Evolutionary conservation across 2,329 filamentous ascomycete genomes (phyloP), one percentile per base, ranked within the genome.

Genomic region (Apiospora malaysiana): DNA sequence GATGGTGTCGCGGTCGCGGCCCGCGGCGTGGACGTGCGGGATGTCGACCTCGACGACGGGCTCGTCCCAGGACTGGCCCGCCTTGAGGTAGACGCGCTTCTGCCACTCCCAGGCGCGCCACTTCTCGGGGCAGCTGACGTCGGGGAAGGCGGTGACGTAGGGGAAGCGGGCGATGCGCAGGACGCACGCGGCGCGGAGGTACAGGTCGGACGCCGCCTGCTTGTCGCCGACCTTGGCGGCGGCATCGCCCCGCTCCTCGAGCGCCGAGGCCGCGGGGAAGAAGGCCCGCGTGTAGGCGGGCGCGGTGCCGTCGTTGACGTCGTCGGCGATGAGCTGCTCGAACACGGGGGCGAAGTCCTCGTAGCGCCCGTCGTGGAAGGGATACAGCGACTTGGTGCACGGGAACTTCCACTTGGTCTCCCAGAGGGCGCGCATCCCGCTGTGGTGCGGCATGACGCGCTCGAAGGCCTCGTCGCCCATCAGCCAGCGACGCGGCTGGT

Each of bases 111-210:
- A 94, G 1, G 91, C 91, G 40, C 85, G 78, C 74, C 88, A 86
- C 80, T 94, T 91, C 66, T 80, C 78, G 1, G 79, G 78, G 59
- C 83, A 82, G 74, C 76, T 84, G 51, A 83, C 72, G 2, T 71
- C 68, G 0, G 85, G 84, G 68, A 79, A 82, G 4, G 77, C 74
- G 3, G 82, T 80, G 73, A 87, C 82, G 74, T 87, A 87, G 4
- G 92, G 92, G 77, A 94, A 94, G 21, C 92, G 87, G 0, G 91
- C 86, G 74, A 94, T 94, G 69, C 92, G 87, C 79, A 93, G 91
- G n/a, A 94, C 85, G 37, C 91, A 89, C 27, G 91, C 92, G 6
- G 91, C 91, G 27, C 92, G 89, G n/a, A 93, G 85, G 79, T 91
- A 93, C 23, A 92, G 84, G 46, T 87, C 87, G 4, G 87, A 88